Base-by-base conservation (phyloP, 1,284 basidiomycete species). In the Heterobasidion irregulare region DNA sequence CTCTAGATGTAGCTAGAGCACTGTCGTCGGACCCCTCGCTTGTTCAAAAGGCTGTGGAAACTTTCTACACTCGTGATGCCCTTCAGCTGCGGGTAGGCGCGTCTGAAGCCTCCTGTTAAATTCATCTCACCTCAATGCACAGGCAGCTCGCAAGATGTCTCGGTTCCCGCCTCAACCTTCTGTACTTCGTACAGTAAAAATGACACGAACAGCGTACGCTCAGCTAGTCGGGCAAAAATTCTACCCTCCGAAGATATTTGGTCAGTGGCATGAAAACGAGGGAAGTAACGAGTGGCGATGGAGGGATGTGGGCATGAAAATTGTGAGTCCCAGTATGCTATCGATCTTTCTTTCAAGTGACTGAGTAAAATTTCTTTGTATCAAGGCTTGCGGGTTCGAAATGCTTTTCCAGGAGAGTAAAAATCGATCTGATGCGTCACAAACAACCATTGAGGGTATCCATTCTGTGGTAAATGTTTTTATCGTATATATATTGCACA, bases 31-130 rank as follows among this genome's bases (percentile, higher is more conserved):
- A 84, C 58, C 88, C 89, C 0, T 73, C 80, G 5, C 77, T 99
- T 16, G 75, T 95, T 10, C 92, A 97, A 63, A 86, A 83, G 63
- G 91, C 94, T 0, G 79, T 90, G 2, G 92, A 94, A 68, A 82
- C 89, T 0, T 98, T 98, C 69, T 96, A 97, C 66, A 95, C 94
- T 1, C 81, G 94, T 54, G 95, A 97, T 72, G 87, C 88, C 0
- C 75, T 89, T 3, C 92, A 94, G 68, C 75, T 98, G 54, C 83
- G 92, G 47, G 93, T 95, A 67, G 66, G 85, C 70, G 8, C 44
- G 26, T 33, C 43, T 44, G 10, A 10, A 44, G 18, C 44, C 13
- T 58, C 6, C 9, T 18, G 36, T 18, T 44, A 47, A 35, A 38
- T 5, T 52, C 34, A 15, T 36, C 53, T 58, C 38, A 38, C 26